Evolutionary conservation across 768 basidiomycete genomes (phyloP).

Genomic region (Lactarius evosmus): DNA sequence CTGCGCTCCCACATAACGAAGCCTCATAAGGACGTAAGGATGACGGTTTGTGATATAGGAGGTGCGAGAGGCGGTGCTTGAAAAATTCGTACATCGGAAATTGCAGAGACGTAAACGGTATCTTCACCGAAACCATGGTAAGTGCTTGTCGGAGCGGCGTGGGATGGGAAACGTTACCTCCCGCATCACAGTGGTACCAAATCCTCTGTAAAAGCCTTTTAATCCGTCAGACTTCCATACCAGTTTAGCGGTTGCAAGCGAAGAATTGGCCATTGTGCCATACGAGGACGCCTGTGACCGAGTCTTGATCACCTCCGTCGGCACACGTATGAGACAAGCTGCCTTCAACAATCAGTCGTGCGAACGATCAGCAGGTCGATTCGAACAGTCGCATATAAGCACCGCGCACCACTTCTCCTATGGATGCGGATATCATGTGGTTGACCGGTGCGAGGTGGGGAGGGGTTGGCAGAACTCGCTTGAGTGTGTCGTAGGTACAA

Average conservation of each 20-base stretch:
- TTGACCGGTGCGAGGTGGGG: slow-evolving; percentile 61
- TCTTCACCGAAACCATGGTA: slow-evolving; percentile 44
- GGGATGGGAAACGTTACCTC: slow-evolving; percentile 43
- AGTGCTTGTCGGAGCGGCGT: neutral
- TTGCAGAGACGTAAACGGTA: slow-evolving; percentile 94
- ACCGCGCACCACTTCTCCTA: slow-evolving; percentile 50
- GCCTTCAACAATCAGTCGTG: slow-evolving; percentile 43
- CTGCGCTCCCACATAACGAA: slow-evolving; percentile 84
- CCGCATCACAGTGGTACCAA: slow-evolving; percentile 70
- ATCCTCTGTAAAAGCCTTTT: slow-evolving; percentile 84
- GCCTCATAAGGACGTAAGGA: slow-evolving; percentile 66
- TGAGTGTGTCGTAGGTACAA: slow-evolving; percentile 87
- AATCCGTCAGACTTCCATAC: slow-evolving; percentile 62
- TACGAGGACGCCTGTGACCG: slow-evolving; percentile 85
- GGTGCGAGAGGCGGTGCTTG: slow-evolving; percentile 60
- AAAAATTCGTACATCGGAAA: slow-evolving; percentile 93
- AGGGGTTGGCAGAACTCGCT: slow-evolving; percentile 63
- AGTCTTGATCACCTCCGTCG: slow-evolving; percentile 95
- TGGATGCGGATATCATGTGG: slow-evolving; percentile 51
- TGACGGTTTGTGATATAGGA: slow-evolving; percentile 47
- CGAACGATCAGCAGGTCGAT: slow-evolving; percentile 12
- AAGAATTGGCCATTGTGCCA: slow-evolving; percentile 51
- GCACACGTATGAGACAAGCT: slow-evolving; percentile 90
- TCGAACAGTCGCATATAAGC: neutral
- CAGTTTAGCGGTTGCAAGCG: slow-evolving; percentile 54